These are phyloP conservation scores for Ensete ventricosum DNA, from an alignment of 176 grass and related monocot species.

Conservation along the genomic window DNA sequence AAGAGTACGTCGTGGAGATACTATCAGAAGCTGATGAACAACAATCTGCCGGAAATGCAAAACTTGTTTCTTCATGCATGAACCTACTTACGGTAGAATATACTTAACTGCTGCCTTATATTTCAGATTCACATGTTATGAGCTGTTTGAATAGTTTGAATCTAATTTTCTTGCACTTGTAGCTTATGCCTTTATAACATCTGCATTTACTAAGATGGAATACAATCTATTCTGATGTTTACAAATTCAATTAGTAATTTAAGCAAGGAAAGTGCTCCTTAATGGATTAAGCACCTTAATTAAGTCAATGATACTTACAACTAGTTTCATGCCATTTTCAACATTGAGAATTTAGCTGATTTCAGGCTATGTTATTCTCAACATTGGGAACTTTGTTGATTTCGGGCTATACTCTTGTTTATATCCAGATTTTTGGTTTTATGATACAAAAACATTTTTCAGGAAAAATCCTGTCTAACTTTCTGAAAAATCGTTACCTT, in stretches of 20 bases:
- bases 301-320: background rate
- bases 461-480: background rate
- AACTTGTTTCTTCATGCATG: conserved; percentile 83
- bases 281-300: background rate
- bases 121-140: conserved; percentile 2
- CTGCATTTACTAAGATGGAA: too few relatives aligned
- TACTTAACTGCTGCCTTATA: conserved; percentile 6
- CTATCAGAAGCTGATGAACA: conserved; percentile 66
- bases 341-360: too few relatives aligned
- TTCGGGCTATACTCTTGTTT: too few relatives aligned
- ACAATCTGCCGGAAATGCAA: conserved; percentile 47
- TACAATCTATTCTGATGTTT: too few relatives aligned
- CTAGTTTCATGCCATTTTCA: too few relatives aligned
- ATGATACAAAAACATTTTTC: background rate
- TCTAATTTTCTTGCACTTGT: background rate
- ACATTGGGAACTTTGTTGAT: too few relatives aligned
- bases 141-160: background rate
- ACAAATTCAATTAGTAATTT: background rate
- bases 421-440: background rate
- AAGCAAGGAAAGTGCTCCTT: background rate
- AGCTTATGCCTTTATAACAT: background rate
- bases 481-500: background rate
- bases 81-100: conserved; percentile 79
- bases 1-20: conserved; percentile 79
- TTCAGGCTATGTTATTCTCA: too few relatives aligned